phyloP scores from a whole-genome alignment of 2,329 filamentous ascomycete species.

The Phyllosticta capitalensis region DNA sequence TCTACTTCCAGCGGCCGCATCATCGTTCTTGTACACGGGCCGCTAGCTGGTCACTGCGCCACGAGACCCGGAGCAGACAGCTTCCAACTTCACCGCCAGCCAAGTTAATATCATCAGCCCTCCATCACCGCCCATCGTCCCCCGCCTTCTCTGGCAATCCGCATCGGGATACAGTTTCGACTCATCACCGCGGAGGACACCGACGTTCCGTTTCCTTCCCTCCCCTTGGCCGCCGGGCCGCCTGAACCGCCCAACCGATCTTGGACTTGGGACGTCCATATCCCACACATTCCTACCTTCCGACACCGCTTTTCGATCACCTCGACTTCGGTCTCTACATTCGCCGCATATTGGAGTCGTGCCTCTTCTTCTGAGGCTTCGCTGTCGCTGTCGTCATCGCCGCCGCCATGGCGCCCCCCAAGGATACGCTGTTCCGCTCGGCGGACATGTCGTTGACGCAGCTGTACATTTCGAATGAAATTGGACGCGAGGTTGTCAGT shows the following conservation, averaged over 20 bases:
- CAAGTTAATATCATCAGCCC: neutral
- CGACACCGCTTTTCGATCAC: neutral
- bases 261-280: neutral
- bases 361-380: neutral
- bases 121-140: neutral
- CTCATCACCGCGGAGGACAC: neutral
- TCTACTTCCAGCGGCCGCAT: neutral
- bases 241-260: neutral
- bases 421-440: conserved; percentile 98
- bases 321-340: neutral
- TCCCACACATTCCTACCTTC: neutral
- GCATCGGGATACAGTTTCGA: neutral
- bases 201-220: neutral
- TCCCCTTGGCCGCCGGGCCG: neutral
- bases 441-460: conserved; percentile 99
- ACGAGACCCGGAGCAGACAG: neutral
- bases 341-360: neutral
- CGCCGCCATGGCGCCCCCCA: conserved; percentile 47
- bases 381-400: neutral
- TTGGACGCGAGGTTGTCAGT: conserved; percentile 93
- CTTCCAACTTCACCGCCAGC: neutral
- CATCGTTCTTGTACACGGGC: neutral
- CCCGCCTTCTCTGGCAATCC: neutral
- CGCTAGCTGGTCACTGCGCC: neutral
- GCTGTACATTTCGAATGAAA: conserved; percentile 98